Base-by-base conservation (phyloP, 495 filamentous ascomycete genomes). In the Hypoxylon lenormandii region DNA sequence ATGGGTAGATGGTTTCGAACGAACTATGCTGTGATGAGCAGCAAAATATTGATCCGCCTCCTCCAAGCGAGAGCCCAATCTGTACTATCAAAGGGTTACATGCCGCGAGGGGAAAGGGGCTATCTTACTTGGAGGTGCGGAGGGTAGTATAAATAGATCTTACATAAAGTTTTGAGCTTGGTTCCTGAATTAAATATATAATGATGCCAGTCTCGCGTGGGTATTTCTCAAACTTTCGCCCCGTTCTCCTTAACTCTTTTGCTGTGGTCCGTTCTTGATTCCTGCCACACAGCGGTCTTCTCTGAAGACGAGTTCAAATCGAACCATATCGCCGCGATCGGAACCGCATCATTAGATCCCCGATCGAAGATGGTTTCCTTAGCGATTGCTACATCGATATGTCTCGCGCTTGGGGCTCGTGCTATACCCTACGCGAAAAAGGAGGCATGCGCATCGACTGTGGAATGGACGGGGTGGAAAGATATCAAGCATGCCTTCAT, bases 401-500 rank as follows among this genome's bases (percentile, higher is more conserved):
- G 47, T 10, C 52, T 74, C 37, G 68, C 60, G 23, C 48, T 68
- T 12, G 45, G 72, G 46, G 40, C 54, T 8, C 50, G 47, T 1
- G 70, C 72, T 22, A 38, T 65, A 13, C 49, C 66, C 11, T 42
- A 61, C 6, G 26, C 28, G 18, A 52, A 16, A 58, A 69, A 53
- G 21, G 70, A 30, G 15, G 19, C 30, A 19, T 74, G 73, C 42
- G 42, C 49, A 0, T 61, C 66, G 26, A 79, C 72, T 37, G 48
- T 60, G 30, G 59, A 71, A 37, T 86, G 84, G 80, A 78, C 79
- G 0, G 82, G 80, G 13, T 85, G 79, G 78, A 70, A 79, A 43
- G 64, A 77, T 21, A 71, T 85, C 63, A 84, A 85, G 60, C 77
- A 86, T 46, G 68, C 83, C 5, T 87, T 86, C 54, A 76, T 82